Evolutionary conservation across 2,329 filamentous ascomycete species (phyloP), one percentile per base, ranked within the genome.

Genomic region (Xylaria sp.): DNA sequence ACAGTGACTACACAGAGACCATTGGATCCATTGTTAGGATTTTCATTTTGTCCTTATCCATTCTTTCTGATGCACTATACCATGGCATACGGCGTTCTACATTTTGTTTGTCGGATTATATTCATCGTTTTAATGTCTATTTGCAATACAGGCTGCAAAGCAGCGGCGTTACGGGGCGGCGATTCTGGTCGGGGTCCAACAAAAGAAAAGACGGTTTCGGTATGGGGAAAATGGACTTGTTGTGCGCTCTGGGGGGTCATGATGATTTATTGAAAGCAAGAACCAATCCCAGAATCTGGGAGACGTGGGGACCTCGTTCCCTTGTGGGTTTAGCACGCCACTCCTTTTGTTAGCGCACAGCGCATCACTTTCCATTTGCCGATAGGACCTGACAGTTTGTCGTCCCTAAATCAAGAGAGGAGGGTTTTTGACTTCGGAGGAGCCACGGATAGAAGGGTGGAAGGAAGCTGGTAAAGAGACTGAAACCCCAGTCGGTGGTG

Each of bases 1-100:
- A 56, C 81, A 79, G 73, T 85, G 79, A 81, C 72, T 69, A 56
- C 56, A 62, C 61, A 63, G 39, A 65, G 50, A 51, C 51, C 50
- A 56, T 59, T 55, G 47, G 42, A 48, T 45, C 53, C 48, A 27
- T 63, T 17, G 54, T 47, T 30, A 47, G 24, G n/a, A 14, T 53
- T 32, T 72, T 69, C 64, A 61, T 19, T 69, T 70, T 71, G 63
- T 70, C 34, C 27, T 57, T 66, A 11, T 21, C 11, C 4, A n/a
- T 57, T 27, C 14, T 60, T 61, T 60, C 32, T 14, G 39, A 61
- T 61, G 67, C 56, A 72, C 36, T 57, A 30, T 55, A 67, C 19
- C 61, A 70, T 61, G 61, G 64, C 54, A 70, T 27, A 47, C 48
- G 70, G 70, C 69, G 69, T 71, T 71, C 30, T 58, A 58, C 42